A percentile compares a stretch with the other conserved stretches of the same genome.
These are phyloP conservation scores for Zoysia pacifica DNA, from an alignment of 176 grass and related monocot species.

Conservation along the genomic window DNA sequence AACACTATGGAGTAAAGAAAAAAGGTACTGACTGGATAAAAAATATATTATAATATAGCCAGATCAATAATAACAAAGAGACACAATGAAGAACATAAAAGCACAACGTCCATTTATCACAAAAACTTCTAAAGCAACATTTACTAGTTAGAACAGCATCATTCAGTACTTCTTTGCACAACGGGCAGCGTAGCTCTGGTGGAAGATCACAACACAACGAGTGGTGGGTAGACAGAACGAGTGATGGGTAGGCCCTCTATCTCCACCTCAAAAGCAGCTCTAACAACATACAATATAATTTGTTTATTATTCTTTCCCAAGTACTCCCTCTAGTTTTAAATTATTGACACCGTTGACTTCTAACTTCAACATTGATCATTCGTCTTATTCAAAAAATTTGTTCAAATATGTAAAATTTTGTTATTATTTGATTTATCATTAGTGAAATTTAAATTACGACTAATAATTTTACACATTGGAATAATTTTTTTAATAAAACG, in stretches of 20 bases:
- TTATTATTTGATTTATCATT: too few species aligned
- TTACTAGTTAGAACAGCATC: slow-evolving; percentile 99
- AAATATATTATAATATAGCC: slow-evolving; percentile 25
- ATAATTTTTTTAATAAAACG: too few species aligned
- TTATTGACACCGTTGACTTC: too few species aligned
- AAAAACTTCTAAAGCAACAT: slow-evolving; percentile 98
- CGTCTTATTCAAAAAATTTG: too few species aligned
- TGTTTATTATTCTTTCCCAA: slow-evolving; percentile 2
- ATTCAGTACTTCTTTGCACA: slow-evolving; percentile 99
- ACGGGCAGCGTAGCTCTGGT: slow-evolving; percentile 76
- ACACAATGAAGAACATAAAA: slow-evolving; percentile 7
- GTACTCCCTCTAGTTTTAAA: too few species aligned
- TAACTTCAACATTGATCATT: too few species aligned
- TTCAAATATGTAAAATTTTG: too few species aligned
- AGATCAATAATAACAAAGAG: slow-evolving; percentile 19
- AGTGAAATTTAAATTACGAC: too few species aligned
- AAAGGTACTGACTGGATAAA: not conserved
- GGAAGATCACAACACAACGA: slow-evolving; percentile 88
- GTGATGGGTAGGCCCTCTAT: slow-evolving; percentile 89
- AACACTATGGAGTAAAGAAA: slow-evolving; percentile 18
- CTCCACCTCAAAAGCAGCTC: slow-evolving; percentile 98
- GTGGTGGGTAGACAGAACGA: too few species aligned
- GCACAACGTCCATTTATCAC: slow-evolving; percentile 85
- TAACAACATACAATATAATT: slow-evolving; percentile 46
- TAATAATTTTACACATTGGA: too few species aligned